phyloP scores from a whole-genome alignment of 352 stramenopile species.

The Pythium oligandrum region DNA sequence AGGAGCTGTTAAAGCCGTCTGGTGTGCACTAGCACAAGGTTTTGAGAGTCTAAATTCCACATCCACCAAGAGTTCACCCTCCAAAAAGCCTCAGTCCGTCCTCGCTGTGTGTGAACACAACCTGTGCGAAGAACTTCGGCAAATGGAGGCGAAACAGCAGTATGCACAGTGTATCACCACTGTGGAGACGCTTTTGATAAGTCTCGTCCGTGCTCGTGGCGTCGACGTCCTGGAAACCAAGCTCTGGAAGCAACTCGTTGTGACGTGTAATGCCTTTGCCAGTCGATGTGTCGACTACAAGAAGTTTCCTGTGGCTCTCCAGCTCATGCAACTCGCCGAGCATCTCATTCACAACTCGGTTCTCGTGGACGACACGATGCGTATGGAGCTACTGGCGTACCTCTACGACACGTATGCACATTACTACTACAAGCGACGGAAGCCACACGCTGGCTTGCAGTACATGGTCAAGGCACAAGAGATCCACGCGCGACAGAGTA shows the following conservation, averaged over 20 bases:
- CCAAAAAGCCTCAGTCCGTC: background rate
- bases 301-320: constrained; percentile 67
- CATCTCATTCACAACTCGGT: constrained; percentile 73
- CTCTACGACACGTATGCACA: constrained; percentile 85
- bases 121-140: constrained; percentile 71
- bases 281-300: constrained; percentile 81
- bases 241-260: constrained; percentile 88
- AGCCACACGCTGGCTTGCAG: constrained; percentile 75
- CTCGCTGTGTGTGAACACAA: constrained; percentile 48
- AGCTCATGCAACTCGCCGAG: constrained; percentile 82
- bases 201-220: constrained; percentile 50
- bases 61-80: background rate
- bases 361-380: constrained; percentile 37
- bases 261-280: constrained; percentile 89
- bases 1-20: constrained; percentile 76
- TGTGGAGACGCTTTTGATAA: constrained; percentile 71
- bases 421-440: constrained; percentile 87
- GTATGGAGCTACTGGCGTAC: constrained; percentile 77
- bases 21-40: constrained; percentile 62
- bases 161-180: constrained; percentile 76
- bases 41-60: constrained; percentile 26
- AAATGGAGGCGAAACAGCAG: constrained; percentile 74
- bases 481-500: constrained; percentile 65
- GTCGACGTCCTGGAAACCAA: constrained; percentile 55
- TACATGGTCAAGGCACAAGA: constrained; percentile 85